phyloP scores from a whole-genome alignment of 176 grass and related monocot species.

The sorghum (Sorghum bicolor) region DNA sequence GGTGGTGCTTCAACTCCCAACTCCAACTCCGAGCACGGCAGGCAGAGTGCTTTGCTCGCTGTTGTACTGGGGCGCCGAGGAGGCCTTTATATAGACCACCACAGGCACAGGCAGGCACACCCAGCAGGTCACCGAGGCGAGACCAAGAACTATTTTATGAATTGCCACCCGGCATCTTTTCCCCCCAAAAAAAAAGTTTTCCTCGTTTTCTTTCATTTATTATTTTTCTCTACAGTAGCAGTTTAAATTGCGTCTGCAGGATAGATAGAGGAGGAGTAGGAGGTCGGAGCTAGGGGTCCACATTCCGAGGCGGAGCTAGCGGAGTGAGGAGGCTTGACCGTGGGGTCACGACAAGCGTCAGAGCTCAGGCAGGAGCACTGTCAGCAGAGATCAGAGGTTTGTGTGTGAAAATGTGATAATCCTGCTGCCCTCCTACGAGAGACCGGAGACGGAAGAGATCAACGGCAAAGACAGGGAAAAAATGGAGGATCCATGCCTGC shows the following conservation, averaged over 20 bases:
- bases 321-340: background rate
- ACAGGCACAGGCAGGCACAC: background rate
- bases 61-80: background rate
- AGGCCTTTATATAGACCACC: slow-evolving; percentile 37
- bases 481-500: too few relatives aligned
- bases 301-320: background rate
- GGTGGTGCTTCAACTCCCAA: background rate
- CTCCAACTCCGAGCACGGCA: too few relatives aligned
- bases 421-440: background rate
- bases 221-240: background rate
- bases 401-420: background rate
- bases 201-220: background rate
- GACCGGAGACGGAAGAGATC: too few relatives aligned
- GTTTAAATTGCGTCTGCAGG: background rate
- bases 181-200: too few relatives aligned
- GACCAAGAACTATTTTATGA: slow-evolving; percentile 24
- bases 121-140: background rate
- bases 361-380: background rate
- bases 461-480: background rate
- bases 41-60: background rate
- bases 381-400: too few relatives aligned
- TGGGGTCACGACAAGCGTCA: slow-evolving; percentile 8
- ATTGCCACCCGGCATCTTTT: background rate
- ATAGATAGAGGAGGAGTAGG: slow-evolving; percentile 1
- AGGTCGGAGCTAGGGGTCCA: background rate